Conservation (phyloP, 768 basidiomycete genomes). For the Mycena floridula region DNA sequence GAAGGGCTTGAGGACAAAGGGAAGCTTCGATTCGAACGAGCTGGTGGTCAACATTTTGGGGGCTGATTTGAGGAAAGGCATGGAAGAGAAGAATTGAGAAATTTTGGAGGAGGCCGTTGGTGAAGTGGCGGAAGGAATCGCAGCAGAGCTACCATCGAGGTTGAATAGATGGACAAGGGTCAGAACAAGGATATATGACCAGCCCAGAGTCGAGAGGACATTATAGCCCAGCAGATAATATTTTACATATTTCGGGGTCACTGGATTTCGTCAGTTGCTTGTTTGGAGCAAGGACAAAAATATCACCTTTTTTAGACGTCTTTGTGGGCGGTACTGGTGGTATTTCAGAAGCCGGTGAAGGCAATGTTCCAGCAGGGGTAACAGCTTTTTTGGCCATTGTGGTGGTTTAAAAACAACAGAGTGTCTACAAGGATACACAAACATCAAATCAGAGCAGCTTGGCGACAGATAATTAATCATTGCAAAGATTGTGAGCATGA, state of each 20-base stretch:
- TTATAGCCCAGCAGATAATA: conserved; percentile 81
- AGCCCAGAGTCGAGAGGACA: conserved; percentile 62
- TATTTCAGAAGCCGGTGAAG: neutral
- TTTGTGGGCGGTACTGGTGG: conserved; percentile 1
- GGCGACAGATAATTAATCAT: too few relatives aligned
- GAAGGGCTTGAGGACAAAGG: conserved; percentile 33
- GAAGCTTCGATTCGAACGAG: conserved; percentile 30
- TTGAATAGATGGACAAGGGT: conserved; percentile 46
- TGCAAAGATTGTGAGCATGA: too few relatives aligned
- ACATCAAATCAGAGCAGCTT: neutral
- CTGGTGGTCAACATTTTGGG: conserved; percentile 14
- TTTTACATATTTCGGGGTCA: conserved; percentile 22
- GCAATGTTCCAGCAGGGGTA: neutral
- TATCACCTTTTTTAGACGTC: conserved; percentile 4
- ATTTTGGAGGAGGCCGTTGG: conserved; percentile 31
- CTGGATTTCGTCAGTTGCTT: neutral
- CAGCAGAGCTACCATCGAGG: conserved; percentile 32
- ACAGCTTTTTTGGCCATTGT: neutral
- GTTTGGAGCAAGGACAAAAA: neutral
- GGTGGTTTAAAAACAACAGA: too few relatives aligned
- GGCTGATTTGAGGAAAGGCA: conserved; percentile 27
- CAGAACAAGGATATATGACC: conserved; percentile 62
- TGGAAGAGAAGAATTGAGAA: conserved; percentile 25
- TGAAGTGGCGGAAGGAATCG: conserved; percentile 11
- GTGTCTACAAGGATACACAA: neutral